These are phyloP conservation scores for Wickerhamiella lipophila DNA, from an alignment of 805 yeast genomes.

Conservation along the genomic window DNA sequence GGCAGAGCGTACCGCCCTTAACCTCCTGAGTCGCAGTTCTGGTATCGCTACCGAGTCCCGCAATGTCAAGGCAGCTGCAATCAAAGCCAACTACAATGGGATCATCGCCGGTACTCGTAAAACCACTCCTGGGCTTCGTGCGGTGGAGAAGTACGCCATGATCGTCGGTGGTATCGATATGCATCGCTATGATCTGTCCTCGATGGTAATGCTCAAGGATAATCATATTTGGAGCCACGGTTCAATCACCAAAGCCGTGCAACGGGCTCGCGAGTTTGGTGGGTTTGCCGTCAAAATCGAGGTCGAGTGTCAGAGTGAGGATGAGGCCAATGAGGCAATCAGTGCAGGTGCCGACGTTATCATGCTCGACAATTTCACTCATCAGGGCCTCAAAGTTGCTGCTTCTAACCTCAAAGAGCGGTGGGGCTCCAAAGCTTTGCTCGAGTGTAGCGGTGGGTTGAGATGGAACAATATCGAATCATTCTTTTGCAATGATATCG, in stretches of 20 bases:
- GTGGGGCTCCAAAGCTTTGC: slow-evolving; percentile 44
- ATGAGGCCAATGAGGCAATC: slow-evolving; percentile 85
- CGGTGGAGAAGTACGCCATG: slow-evolving; percentile 87
- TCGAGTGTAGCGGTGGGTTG: slow-evolving; percentile 90
- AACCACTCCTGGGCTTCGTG: slow-evolving; percentile 91
- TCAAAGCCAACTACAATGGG: slow-evolving; percentile 58
- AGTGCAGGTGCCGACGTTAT: slow-evolving; percentile 90
- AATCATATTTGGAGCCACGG: slow-evolving; percentile 91
- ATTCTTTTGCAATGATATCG: slow-evolving; percentile 67
- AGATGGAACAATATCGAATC: slow-evolving; percentile 50
- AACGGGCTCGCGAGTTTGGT: slow-evolving; percentile 61
- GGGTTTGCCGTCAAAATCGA: slow-evolving; percentile 87
- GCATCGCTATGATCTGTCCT: slow-evolving; percentile 79
- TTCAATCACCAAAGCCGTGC: slow-evolving; percentile 74
- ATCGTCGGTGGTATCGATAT: slow-evolving; percentile 88
- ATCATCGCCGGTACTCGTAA: slow-evolving; percentile 91
- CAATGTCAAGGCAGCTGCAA: slow-evolving; percentile 46
- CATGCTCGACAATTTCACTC: slow-evolving; percentile 82
- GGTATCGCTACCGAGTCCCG: slow-evolving; percentile 76
- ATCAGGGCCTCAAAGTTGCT: slow-evolving; percentile 48
- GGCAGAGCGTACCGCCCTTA: slow-evolving; percentile 79
- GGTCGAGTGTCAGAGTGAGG: slow-evolving; percentile 78
- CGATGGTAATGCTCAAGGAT: slow-evolving; percentile 94
- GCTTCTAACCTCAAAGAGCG: slow-evolving; percentile 48
- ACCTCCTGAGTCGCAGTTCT: slow-evolving; percentile 66